These are phyloP conservation scores for carrot (Daucus carota) DNA, from an alignment of 129 eudicot genomes.

Conservation along the genomic window DNA sequence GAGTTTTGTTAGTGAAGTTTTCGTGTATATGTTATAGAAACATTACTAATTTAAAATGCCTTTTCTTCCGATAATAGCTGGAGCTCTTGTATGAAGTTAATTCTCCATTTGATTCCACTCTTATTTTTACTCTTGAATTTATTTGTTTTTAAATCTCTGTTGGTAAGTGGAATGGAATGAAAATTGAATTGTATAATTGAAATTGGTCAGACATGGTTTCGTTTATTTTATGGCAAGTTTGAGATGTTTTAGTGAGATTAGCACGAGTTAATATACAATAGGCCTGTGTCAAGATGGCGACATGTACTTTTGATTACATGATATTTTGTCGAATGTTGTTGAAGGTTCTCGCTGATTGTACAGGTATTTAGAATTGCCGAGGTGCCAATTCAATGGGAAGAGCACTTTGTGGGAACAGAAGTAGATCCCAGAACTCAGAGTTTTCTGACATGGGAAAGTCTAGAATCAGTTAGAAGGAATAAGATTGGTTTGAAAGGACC, in stretches of 20 bases:
- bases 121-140: no score
- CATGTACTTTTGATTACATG: neutral
- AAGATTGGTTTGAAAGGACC: conserved; percentile 94
- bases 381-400: conserved; percentile 97
- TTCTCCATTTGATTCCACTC: no score
- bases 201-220: neutral
- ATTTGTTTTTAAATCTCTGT: no score
- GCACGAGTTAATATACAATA: neutral
- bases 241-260: neutral
- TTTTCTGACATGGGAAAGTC: conserved; percentile 94
- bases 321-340: neutral
- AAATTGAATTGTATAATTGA: neutral
- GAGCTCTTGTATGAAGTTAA: no score
- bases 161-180: no score
- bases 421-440: conserved; percentile 97
- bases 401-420: conserved; percentile 79
- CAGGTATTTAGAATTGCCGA: conserved; percentile 78
- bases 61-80: no score
- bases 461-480: conserved; percentile 79
- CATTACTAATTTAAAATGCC: no score
- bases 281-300: neutral
- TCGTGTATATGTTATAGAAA: neutral
- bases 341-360: conserved; percentile 10
- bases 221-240: neutral
- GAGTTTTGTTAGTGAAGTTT: no score